Evolutionary conservation across 2,329 filamentous ascomycete species (phyloP), one percentile per base, ranked within the genome.

Genomic region (Zymoseptoria brevis): DNA sequence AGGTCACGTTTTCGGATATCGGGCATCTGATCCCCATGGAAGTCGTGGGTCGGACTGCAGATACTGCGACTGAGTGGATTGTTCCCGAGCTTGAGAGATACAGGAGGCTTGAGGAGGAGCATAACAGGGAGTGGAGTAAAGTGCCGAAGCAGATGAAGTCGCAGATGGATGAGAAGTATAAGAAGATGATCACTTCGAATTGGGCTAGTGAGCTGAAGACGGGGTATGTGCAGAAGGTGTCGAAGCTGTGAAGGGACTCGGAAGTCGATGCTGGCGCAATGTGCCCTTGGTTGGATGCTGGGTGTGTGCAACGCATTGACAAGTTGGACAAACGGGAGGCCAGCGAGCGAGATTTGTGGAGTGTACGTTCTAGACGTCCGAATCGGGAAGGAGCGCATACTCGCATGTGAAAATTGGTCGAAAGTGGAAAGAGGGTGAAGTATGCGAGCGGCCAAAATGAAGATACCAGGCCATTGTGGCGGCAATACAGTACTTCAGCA

Each of bases 1-100:
- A 85, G 64, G 80, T 89, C 4, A 77, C 84, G 16, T 74, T 94
- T 7, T 75, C 87, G 26, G 81, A 81, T 0, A 79, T 81, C 5
- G 90, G 92, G 0, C 93, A 97, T 73, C 74, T 96, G 50, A 83
- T 96, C 26, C 87, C 92, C 0, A 89, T 96, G 83, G 91, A 96
- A 74, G 81, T 83, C 48, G 88, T 89, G 0, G 76, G 68, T 1
- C 78, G 83, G 67, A 88, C 86, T 62, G 92, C 90, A 1, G 77
- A 81, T n/a, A 71, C 73, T 6, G 60, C 57, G 24, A 69, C 67
- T 13, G 68, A 65, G 16, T 80, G 78, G 77, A 24, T 73, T 9
- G 63, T 54, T 24, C 60, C 64, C 16, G 72, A 73, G 59, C 24
- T 73, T 8, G 65, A 60, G 45, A 64, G 75, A 57, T 80, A 74